A percentile compares a stretch with the other conserved stretches of the same genome.
Evolutionary conservation across 257 asterid genomes (phyloP).

Genomic region (Plantago major): DNA sequence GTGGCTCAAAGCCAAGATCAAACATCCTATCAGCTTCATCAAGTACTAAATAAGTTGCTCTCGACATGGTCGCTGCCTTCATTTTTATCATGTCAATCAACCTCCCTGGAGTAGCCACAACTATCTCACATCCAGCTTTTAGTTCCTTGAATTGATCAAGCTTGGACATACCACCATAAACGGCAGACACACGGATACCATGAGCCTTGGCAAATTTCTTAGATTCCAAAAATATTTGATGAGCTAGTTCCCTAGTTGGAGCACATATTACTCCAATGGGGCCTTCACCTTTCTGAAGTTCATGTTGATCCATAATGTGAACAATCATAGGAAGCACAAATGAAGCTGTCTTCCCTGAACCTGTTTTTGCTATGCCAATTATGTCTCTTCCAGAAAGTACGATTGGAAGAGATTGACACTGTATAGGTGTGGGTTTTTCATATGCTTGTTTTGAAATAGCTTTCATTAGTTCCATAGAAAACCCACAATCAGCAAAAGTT

Average conservation of each 20-base stretch:
- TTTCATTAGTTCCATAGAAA: slow-evolving; percentile 78
- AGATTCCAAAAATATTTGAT: slow-evolving; percentile 92
- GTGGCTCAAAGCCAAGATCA: slow-evolving; percentile 99
- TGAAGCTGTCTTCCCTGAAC: slow-evolving; percentile 96
- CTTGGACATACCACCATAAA: slow-evolving; percentile 98
- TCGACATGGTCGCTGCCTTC: slow-evolving; percentile 84
- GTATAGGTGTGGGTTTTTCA: slow-evolving; percentile 92
- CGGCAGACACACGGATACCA: slow-evolving; percentile 90
- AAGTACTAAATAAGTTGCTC: slow-evolving; percentile 89
- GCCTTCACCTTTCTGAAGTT: slow-evolving; percentile 87
- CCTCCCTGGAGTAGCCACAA: slow-evolving; percentile 97
- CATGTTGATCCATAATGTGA: slow-evolving; percentile 97
- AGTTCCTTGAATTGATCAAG: slow-evolving; percentile 96
- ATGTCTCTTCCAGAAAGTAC: slow-evolving; percentile 95
- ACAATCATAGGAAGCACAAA: slow-evolving; percentile 94
- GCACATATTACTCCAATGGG: slow-evolving; percentile 98
- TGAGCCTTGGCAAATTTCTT: slow-evolving; percentile 81
- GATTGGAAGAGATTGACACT: slow-evolving; percentile 91
- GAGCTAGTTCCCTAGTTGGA: slow-evolving; percentile 97
- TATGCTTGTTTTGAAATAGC: slow-evolving; percentile 87
- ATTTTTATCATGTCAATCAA: slow-evolving; percentile 90
- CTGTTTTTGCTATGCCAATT: slow-evolving; percentile 96
- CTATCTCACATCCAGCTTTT: slow-evolving; percentile 96
- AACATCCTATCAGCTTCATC: slow-evolving; percentile 99
- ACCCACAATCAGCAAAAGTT: slow-evolving; percentile 83